phyloP scores from a whole-genome alignment of 2,329 filamentous ascomycete species.

The Colletotrichum melonis region DNA sequence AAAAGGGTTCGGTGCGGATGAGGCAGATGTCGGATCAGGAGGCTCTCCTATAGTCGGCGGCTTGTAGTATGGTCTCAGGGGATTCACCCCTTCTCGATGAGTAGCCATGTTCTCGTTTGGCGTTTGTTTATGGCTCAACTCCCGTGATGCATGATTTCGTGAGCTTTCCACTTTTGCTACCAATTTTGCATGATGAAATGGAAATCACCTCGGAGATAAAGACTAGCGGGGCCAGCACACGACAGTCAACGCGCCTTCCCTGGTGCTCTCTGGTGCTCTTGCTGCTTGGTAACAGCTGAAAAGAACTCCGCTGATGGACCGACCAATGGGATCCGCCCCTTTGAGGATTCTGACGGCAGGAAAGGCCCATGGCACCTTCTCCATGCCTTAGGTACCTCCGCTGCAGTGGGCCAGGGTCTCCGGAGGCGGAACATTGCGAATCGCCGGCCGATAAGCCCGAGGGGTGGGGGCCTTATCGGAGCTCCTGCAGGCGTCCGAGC shows the following conservation, averaged over 20 bases:
- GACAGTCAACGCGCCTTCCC: background rate
- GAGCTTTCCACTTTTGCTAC: conserved; percentile 34
- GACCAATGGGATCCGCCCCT: background rate
- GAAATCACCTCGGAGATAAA: conserved; percentile 44
- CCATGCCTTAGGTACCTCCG: too few relatives aligned
- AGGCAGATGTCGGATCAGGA: conserved; percentile 47
- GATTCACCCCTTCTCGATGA: conserved; percentile 65
- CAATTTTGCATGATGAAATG: conserved; percentile 43
- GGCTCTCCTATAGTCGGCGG: conserved; percentile 66
- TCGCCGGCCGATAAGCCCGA: conserved; percentile 35
- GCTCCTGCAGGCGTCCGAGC: conserved; percentile 23
- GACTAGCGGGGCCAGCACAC: conserved; percentile 18
- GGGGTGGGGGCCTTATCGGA: conserved; percentile 36
- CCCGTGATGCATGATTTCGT: conserved; percentile 15
- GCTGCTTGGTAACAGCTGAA: background rate
- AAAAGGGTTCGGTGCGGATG: conserved; percentile 58
- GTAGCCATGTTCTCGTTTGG: conserved; percentile 52
- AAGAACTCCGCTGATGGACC: background rate
- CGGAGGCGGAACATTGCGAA: conserved; percentile 28
- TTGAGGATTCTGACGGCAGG: background rate
- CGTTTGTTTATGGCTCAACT: conserved; percentile 26
- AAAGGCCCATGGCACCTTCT: too few relatives aligned
- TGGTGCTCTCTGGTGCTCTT: background rate
- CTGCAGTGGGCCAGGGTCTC: background rate
- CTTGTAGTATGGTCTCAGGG: conserved; percentile 77